A percentile compares a stretch with the other conserved stretches of the same genome.
Evolutionary conservation across 2,329 filamentous ascomycete species (phyloP).

Genomic region (Penicillium sp.): DNA sequence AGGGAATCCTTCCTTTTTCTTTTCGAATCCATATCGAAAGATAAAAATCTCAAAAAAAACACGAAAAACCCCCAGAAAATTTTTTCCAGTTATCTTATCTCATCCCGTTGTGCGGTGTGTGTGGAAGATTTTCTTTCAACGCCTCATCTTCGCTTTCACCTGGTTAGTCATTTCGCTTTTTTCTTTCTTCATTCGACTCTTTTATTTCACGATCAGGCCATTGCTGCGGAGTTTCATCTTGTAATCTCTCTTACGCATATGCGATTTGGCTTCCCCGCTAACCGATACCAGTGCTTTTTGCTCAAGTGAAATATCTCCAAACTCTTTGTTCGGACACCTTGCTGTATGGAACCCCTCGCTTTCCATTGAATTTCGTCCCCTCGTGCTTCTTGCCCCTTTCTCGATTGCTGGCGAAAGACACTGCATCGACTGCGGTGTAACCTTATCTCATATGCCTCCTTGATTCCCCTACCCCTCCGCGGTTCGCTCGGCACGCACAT

Average conservation of each 20-base stretch:
- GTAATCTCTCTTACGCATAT: background rate
- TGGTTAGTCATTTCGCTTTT: constrained; percentile 20
- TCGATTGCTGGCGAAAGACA: constrained; percentile 10
- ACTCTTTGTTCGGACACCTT: constrained; percentile 17
- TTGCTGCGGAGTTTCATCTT: background rate
- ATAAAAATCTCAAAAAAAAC: constrained; percentile 37
- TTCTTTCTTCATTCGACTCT: constrained; percentile 2
- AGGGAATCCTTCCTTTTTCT: constrained; percentile 28
- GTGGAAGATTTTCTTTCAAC: constrained; percentile 29
- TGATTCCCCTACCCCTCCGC: constrained; percentile 6
- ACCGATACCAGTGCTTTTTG: constrained; percentile 6
- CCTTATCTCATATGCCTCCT: constrained; percentile 9
- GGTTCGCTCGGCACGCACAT: constrained; percentile 5
- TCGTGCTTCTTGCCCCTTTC: constrained; percentile 2
- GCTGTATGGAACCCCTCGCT: constrained; percentile 13
- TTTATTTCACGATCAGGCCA: background rate
- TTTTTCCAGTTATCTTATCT: constrained; percentile 29
- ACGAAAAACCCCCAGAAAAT: constrained; percentile 39
- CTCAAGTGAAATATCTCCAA: constrained; percentile 13
- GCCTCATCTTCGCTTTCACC: constrained; percentile 22
- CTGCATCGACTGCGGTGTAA: constrained; percentile 17
- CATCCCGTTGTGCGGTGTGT: constrained; percentile 34
- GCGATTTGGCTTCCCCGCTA: constrained; percentile 3
- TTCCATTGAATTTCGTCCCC: constrained; percentile 9
- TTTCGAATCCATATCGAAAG: constrained; percentile 35